These are phyloP conservation scores for Xylaria longipes DNA, from an alignment of 495 filamentous ascomycete genomes.

Conservation along the genomic window DNA sequence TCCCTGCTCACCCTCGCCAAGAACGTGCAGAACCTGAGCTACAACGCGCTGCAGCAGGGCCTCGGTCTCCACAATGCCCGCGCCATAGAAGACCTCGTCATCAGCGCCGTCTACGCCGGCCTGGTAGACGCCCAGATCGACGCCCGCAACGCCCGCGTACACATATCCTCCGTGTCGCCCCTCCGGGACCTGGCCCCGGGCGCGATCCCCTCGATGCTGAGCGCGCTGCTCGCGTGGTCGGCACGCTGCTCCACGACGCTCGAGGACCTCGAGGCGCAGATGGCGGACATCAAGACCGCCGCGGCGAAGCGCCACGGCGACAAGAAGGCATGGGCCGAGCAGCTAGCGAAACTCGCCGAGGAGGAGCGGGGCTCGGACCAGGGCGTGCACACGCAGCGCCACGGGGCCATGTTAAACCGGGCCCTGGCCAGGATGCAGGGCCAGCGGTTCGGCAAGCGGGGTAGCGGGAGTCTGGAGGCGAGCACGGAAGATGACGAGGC, in stretches of 20 bases:
- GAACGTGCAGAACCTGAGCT: slow-evolving; percentile 68
- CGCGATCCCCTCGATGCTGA: slow-evolving; percentile 69
- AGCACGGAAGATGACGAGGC: slow-evolving; percentile 61
- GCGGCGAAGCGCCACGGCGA: slow-evolving; percentile 62
- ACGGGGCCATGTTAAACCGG: slow-evolving; percentile 31
- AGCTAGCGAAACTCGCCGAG: slow-evolving; percentile 55
- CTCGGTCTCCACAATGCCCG: slow-evolving; percentile 72
- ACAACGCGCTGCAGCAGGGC: slow-evolving; percentile 66
- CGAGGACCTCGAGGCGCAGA: slow-evolving; percentile 73
- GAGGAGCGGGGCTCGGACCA: slow-evolving; percentile 52
- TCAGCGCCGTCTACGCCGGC: slow-evolving; percentile 84
- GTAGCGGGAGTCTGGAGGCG: slow-evolving; percentile 53
- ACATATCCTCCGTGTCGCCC: slow-evolving; percentile 78
- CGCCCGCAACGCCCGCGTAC: slow-evolving; percentile 71
- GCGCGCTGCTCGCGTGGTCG: slow-evolving; percentile 74
- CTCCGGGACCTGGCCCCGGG: slow-evolving; percentile 83
- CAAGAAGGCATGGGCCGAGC: slow-evolving; percentile 50
- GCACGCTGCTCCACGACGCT: slow-evolving; percentile 77
- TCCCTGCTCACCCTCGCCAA: slow-evolving; percentile 79
- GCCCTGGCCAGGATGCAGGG: slow-evolving; percentile 32
- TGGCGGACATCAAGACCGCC: slow-evolving; percentile 61
- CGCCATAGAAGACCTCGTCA: slow-evolving; percentile 88
- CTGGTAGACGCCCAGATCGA: slow-evolving; percentile 84
- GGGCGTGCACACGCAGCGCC: slow-evolving; percentile 48
- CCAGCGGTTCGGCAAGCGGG: slow-evolving; percentile 45